phyloP scores from a whole-genome alignment of 345 rosid genomes.

The Passiflora organensis region DNA sequence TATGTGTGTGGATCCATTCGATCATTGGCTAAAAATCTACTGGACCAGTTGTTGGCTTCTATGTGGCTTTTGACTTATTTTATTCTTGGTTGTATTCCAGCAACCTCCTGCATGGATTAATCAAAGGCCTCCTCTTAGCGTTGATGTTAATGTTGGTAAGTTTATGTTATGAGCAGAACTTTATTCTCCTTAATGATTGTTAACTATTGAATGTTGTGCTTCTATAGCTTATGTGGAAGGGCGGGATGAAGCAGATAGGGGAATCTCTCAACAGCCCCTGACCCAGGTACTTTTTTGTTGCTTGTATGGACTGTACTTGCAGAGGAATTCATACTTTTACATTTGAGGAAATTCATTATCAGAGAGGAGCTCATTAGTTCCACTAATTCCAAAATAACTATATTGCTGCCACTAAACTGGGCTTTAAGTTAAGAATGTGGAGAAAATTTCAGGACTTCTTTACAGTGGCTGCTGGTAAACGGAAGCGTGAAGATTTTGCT shows the following conservation, averaged over 20 bases:
- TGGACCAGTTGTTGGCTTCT: too few relatives aligned
- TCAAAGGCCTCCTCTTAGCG: conserved; percentile 60
- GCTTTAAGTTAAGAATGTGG: conserved; percentile 1
- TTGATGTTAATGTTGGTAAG: conserved; percentile 98
- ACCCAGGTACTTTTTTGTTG: conserved; percentile 62
- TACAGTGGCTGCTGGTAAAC: conserved; percentile 66
- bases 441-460: conserved; percentile 68
- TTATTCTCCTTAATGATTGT: conserved; percentile 10
- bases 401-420: background rate
- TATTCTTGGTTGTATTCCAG: conserved; percentile 3
- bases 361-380: too few relatives aligned
- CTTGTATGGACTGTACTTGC: conserved; percentile 5
- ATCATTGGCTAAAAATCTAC: background rate
- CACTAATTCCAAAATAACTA: conserved; percentile 1
- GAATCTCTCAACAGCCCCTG: conserved; percentile 59
- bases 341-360: too few relatives aligned
- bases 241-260: conserved; percentile 81
- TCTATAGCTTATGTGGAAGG: conserved; percentile 86
- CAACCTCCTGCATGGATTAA: conserved; percentile 87
- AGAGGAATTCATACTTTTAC: background rate
- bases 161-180: conserved; percentile 13
- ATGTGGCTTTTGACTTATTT: background rate
- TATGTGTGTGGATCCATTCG: too few relatives aligned
- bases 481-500: conserved; percentile 86
- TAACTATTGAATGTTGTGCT: conserved; percentile 14